These are phyloP conservation scores for Pleurotus salmoneostramineus DNA, from an alignment of 768 basidiomycete species.

Conservation along the genomic window DNA sequence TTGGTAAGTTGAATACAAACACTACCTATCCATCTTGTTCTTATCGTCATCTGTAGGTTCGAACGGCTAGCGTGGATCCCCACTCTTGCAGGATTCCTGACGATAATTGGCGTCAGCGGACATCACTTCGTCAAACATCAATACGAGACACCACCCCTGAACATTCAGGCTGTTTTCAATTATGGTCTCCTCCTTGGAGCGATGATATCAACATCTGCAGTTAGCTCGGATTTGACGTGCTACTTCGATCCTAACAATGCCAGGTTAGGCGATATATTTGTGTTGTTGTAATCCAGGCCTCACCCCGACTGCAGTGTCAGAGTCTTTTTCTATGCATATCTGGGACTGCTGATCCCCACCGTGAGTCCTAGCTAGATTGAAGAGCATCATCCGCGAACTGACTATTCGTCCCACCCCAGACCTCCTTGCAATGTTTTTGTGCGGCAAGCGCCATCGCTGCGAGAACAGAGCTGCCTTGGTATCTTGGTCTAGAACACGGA, in stretches of 20 bases:
- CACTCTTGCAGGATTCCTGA: constrained; percentile 45
- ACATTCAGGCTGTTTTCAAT: constrained; percentile 40
- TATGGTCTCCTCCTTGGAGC: constrained; percentile 52
- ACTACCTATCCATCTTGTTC: not conserved
- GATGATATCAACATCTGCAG: constrained; percentile 37
- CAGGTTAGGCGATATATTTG: constrained; percentile 22
- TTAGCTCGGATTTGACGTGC: constrained; percentile 54
- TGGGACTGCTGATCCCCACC: constrained; percentile 61
- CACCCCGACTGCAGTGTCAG: constrained; percentile 30
- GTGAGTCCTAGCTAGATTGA: constrained; percentile 32
- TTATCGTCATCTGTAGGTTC: constrained; percentile 31
- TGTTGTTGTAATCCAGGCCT: too few relatives aligned
- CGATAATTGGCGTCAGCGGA: constrained; percentile 48
- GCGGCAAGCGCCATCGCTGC: not conserved
- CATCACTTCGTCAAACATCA: constrained; percentile 37
- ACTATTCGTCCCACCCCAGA: not conserved
- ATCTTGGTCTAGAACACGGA: not conserved
- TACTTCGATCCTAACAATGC: constrained; percentile 43
- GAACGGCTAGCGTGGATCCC: constrained; percentile 57
- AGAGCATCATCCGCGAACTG: not conserved
- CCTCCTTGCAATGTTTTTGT: not conserved
- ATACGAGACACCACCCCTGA: constrained; percentile 34
- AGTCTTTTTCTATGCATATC: constrained; percentile 62
- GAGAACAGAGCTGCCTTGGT: not conserved
- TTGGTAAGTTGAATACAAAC: constrained; percentile 31